phyloP scores from a whole-genome alignment of 768 basidiomycete species.

The Gloeophyllum trabeum region DNA sequence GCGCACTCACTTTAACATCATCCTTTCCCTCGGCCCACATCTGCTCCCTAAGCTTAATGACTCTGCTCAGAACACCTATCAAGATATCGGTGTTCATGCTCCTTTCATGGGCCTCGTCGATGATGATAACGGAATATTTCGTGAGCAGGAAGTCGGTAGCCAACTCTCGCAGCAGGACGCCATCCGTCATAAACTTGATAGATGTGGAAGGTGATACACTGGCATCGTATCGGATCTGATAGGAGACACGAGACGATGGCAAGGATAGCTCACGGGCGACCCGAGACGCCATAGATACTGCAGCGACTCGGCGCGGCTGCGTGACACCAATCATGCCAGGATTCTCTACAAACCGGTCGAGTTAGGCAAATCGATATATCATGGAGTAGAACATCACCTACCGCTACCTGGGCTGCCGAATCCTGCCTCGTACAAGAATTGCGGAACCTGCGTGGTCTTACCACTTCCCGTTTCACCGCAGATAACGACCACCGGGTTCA shows the following conservation, averaged over 20 bases:
- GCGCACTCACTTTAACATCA: constrained; percentile 46
- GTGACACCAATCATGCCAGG: constrained; percentile 98
- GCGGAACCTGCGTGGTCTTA: constrained; percentile 97
- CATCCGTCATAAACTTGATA: constrained; percentile 99
- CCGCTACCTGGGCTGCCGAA: constrained; percentile 80
- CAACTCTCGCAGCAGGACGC: constrained; percentile 88
- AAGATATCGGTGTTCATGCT: constrained; percentile 98
- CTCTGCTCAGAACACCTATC: constrained; percentile 92
- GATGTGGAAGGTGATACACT: constrained; percentile 71
- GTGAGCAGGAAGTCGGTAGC: constrained; percentile 88
- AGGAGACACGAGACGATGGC: constrained; percentile 73
- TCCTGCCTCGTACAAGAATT: constrained; percentile 96
- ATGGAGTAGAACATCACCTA: constrained; percentile 21
- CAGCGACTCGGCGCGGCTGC: constrained; percentile 94
- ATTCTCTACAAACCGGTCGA: constrained; percentile 47
- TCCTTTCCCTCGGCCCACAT: constrained; percentile 78
- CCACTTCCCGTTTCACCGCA: constrained; percentile 96
- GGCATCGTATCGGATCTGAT: constrained; percentile 96
- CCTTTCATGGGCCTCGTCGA: constrained; percentile 97
- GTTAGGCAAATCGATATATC: constrained; percentile 4
- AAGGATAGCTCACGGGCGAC: constrained; percentile 91
- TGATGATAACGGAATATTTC: constrained; percentile 89
- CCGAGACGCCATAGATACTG: constrained; percentile 90
- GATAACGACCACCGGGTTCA: constrained; percentile 81
- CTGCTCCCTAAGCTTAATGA: constrained; percentile 80